Conservation (phyloP, 2,329 filamentous ascomycete species). For the Albophoma yamanashiensis region DNA sequence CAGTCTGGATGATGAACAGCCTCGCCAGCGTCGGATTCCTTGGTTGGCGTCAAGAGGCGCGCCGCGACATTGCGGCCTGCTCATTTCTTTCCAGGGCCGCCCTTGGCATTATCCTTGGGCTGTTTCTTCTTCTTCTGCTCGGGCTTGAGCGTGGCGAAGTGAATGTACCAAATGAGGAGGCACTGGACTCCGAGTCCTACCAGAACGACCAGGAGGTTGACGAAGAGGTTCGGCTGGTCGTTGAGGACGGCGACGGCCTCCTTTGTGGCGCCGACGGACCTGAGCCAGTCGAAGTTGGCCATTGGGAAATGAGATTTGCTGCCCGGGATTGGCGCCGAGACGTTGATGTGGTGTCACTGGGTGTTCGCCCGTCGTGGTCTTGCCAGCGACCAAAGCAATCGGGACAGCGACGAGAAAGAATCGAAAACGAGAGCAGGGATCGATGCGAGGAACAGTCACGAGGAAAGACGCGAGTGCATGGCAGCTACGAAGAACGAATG, state of each 20-base stretch:
- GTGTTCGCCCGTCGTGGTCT: neutral
- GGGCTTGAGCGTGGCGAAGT: constrained; percentile 49
- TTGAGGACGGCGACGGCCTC: constrained; percentile 49
- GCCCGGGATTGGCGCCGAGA: neutral
- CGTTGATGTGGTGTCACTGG: neutral
- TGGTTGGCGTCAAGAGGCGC: neutral
- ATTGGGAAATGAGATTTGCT: constrained; percentile 13
- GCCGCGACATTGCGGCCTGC: neutral
- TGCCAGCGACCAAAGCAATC: neutral
- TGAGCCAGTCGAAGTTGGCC: constrained; percentile 48
- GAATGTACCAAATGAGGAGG: constrained; percentile 45
- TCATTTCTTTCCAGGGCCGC: neutral
- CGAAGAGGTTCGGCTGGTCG: constrained; percentile 50
- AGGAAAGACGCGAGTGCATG: neutral
- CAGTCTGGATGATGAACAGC: neutral
- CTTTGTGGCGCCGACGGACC: constrained; percentile 44
- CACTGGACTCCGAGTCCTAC: constrained; percentile 34
- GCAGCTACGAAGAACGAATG: neutral
- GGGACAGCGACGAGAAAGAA: neutral
- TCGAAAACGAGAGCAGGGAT: neutral
- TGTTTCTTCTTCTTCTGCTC: constrained; percentile 40
- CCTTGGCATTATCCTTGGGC: constrained; percentile 11
- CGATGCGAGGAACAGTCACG: neutral
- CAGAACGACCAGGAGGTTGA: constrained; percentile 43
- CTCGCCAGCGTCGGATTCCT: neutral